Base-by-base conservation (phyloP, 306 rosid species). In the Hippophae rhamnoides region DNA sequence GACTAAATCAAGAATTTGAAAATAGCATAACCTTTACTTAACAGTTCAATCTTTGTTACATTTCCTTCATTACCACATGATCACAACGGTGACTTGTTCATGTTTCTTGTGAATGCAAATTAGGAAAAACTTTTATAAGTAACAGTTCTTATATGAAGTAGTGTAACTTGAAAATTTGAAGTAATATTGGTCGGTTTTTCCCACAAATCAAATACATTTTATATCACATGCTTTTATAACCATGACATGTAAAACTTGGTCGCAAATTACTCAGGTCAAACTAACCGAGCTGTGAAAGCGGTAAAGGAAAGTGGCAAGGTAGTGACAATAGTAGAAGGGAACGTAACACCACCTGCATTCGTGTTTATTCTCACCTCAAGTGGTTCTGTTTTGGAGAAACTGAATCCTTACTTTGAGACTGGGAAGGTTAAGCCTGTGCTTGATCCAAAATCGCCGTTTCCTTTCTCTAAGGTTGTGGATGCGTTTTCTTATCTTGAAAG, bases 341-440 rank as follows among this genome's bases (percentile, higher is more conserved):
- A 77, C 13, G 69, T 54, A 43, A 3, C 48, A 54, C 75, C 85
- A 18, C 78, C 78, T 4, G 83, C 76, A n/a, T 48, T 61, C 9
- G 0, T 27, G 0, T 83, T 74, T 52, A 1, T 40, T 2, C 73
- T 87, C 4, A 74, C 79, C 26, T 82, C 95, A 3, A 74, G 67
- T 9, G 86, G 77, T 3, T 41, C 77, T 2, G 18, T 61, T 3
- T 72, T 86, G 18, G 94, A 90, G 65, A 80, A 82, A 23, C 66
- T 82, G n/a, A 66, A 61, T 26, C 86, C 95, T 41, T 79, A 71
- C 54, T 72, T 86, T 49, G 88, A 84, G 65, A 82, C 81, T 77
- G 94, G 88, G 45, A 69, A 86, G 65, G 75, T 85, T 81, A 85
- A 73, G 79, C 74, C 96, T 10, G 10, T 89, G 14, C 42, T 89